Conservation (phyloP, 1,284 basidiomycete genomes). For the Ustilago shanxiensis region DNA sequence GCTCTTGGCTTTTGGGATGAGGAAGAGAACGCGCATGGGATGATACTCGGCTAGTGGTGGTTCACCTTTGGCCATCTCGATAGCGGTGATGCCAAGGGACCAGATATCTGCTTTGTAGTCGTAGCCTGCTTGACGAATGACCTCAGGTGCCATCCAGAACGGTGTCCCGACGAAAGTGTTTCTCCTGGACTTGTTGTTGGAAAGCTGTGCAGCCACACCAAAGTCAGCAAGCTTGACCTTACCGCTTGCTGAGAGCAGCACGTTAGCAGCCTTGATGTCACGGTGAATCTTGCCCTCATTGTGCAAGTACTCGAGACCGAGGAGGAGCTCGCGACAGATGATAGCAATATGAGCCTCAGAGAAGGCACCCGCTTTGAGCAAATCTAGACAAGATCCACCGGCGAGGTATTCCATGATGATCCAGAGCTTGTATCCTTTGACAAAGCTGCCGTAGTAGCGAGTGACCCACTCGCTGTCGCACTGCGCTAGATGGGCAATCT, state of each 20-base stretch:
- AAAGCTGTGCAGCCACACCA: conserved; percentile 90
- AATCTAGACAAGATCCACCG: conserved; percentile 95
- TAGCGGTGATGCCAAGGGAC: conserved; percentile 72
- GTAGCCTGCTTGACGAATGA: conserved; percentile 91
- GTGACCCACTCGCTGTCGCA: conserved; percentile 97
- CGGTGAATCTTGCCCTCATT: conserved; percentile 94
- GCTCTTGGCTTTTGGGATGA: conserved; percentile 78
- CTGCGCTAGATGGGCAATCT: conserved; percentile 93
- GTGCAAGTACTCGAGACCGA: conserved; percentile 96
- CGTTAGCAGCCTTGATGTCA: conserved; percentile 98
- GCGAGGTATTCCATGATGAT: conserved; percentile 99
- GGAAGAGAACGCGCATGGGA: conserved; percentile 72
- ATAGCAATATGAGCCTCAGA: conserved; percentile 93
- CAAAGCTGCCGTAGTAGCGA: conserved; percentile 95
- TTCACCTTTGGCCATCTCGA: conserved; percentile 72
- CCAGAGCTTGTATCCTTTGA: conserved; percentile 97
- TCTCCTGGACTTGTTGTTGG: conserved; percentile 80
- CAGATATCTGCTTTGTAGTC: conserved; percentile 72
- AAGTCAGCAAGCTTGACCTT: conserved; percentile 98
- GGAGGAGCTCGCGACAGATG: conserved; percentile 89
- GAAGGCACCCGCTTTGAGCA: conserved; percentile 90
- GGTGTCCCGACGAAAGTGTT: conserved; percentile 93
- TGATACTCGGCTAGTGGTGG: conserved; percentile 73
- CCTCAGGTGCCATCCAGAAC: conserved; percentile 98
- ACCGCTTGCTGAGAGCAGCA: conserved; percentile 88